Conservation (phyloP, 2,329 filamentous ascomycete species). For the Fusarium redolens region DNA sequence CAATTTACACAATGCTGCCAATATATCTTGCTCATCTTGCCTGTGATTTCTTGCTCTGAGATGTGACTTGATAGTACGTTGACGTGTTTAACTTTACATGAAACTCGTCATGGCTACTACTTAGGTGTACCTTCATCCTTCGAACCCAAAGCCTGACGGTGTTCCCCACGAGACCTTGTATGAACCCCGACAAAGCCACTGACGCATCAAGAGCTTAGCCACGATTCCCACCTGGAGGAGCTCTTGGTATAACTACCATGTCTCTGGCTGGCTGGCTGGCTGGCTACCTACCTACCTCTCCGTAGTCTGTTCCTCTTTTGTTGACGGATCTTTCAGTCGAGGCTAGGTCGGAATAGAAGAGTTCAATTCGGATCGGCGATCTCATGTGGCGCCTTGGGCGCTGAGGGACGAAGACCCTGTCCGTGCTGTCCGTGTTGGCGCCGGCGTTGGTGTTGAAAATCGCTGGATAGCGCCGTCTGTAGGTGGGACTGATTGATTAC, state of each 20-base stretch:
- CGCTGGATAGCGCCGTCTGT: slow-evolving; percentile 20
- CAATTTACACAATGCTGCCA: slow-evolving; percentile 45
- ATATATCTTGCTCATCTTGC: background rate
- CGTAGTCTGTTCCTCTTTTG: background rate
- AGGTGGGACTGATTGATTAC: slow-evolving; percentile 15
- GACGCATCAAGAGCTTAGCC: background rate
- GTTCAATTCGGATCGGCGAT: slow-evolving; percentile 29
- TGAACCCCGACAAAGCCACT: slow-evolving; percentile 15
- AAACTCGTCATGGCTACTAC: background rate
- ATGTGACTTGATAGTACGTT: background rate
- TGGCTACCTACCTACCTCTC: slow-evolving; percentile 1
- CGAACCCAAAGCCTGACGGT: background rate
- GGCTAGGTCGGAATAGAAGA: slow-evolving; percentile 13
- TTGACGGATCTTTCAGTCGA: slow-evolving; percentile 45
- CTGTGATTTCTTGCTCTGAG: background rate
- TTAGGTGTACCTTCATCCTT: background rate
- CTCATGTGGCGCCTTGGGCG: slow-evolving; percentile 9
- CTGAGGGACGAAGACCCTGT: slow-evolving; percentile 21
- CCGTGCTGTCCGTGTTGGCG: slow-evolving; percentile 20
- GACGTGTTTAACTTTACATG: background rate
- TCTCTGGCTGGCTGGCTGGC: background rate
- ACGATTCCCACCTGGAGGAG: slow-evolving; percentile 6
- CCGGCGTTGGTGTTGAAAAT: slow-evolving; percentile 20
- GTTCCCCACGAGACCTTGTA: slow-evolving; percentile 12
- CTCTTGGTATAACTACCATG: background rate